phyloP scores from a whole-genome alignment of 257 asterid species.

The Perilla frutescens region DNA sequence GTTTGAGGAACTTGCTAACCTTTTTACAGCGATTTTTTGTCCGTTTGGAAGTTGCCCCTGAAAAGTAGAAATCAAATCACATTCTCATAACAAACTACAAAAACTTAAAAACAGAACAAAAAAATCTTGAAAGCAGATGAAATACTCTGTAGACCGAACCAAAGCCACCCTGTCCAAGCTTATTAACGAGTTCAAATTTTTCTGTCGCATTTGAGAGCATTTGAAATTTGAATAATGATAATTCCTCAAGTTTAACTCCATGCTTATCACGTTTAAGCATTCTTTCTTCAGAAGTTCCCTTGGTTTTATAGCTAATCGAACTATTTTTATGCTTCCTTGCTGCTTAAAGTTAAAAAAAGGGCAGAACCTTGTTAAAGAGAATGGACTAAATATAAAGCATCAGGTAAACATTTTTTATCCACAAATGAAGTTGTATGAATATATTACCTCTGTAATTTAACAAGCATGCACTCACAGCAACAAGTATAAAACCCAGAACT shows the following conservation, averaged over 20 bases:
- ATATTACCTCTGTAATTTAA: constrained; percentile 28
- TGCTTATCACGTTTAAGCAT: not conserved
- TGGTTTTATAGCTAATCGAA: not conserved
- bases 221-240: constrained; percentile 29
- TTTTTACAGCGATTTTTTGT: no score
- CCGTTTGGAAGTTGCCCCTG: no score
- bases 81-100: no score
- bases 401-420: not conserved
- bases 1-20: no score
- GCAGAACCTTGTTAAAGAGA: not conserved
- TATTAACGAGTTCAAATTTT: constrained; percentile 2
- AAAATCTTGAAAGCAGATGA: no score
- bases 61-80: no score
- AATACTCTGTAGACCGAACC: constrained; percentile 30
- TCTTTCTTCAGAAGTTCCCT: constrained; percentile 1
- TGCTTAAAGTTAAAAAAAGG: not conserved
- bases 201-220: constrained; percentile 36
- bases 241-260: constrained; percentile 36
- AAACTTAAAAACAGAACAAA: no score
- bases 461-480: constrained; percentile 11
- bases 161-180: constrained; percentile 44
- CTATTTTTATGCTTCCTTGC: not conserved
- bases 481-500: not conserved
- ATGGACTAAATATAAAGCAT: not conserved
- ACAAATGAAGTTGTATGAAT: not conserved